Conservation (phyloP, 768 basidiomycete species). For the Sutorius australiensis region DNA sequence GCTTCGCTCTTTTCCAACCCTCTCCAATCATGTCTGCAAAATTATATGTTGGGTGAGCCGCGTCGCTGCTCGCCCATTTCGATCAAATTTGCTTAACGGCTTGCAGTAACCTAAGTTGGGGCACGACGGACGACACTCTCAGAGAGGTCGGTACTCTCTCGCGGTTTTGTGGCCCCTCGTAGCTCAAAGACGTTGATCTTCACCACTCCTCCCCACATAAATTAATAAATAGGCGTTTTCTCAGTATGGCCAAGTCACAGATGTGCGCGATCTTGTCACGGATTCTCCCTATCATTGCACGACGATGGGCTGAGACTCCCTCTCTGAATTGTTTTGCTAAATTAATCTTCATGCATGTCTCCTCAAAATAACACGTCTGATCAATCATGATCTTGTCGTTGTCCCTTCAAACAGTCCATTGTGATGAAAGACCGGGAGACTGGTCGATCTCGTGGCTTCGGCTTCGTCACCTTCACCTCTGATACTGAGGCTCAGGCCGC, state of each 20-base stretch:
- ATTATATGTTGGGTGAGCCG: constrained; percentile 32
- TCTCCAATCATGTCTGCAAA: constrained; percentile 29
- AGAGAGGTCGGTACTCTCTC: constrained; percentile 20
- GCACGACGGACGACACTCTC: constrained; percentile 28
- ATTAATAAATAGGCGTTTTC: constrained; percentile 38
- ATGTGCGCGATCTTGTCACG: constrained; percentile 44
- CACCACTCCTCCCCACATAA: neutral
- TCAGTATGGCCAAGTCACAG: constrained; percentile 41
- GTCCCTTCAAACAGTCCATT: constrained; percentile 24
- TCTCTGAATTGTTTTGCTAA: constrained; percentile 23
- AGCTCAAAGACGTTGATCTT: constrained; percentile 8
- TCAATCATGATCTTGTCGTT: constrained; percentile 3
- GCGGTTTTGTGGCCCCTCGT: neutral
- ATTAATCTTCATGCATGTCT: constrained; percentile 24
- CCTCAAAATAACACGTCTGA: constrained; percentile 8
- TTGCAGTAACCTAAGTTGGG: constrained; percentile 33
- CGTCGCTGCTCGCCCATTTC: neutral
- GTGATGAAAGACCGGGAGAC: constrained; percentile 52
- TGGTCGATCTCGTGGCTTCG: constrained; percentile 55
- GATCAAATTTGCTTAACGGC: neutral
- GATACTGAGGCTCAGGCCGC: constrained; percentile 41
- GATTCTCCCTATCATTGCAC: constrained; percentile 30
- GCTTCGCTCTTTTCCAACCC: constrained; percentile 14
- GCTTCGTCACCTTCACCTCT: constrained; percentile 44
- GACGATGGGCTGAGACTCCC: constrained; percentile 30